Base-by-base conservation (phyloP, 805 yeast genomes). In the Pichia scutulata region DNA sequence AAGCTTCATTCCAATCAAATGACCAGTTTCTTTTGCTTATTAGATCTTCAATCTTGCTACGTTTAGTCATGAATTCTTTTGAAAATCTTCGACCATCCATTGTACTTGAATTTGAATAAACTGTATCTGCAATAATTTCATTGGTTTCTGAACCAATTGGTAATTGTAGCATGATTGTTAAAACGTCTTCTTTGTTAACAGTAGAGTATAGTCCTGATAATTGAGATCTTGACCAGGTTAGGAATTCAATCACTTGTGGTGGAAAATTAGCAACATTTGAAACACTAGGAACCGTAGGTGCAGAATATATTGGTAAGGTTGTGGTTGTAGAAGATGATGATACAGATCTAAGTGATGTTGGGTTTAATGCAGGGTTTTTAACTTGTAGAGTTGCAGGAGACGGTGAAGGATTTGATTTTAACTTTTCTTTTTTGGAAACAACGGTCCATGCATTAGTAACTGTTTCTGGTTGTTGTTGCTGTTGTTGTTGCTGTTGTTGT, bases 51-150 rank as follows among this genome's bases (percentile, higher is more conserved):
- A 88, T 90, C 46, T 72, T 75, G 53, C 75, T 76, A 62, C 93
- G 83, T 63, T 86, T 81, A 68, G 83, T 85, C 63, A 84, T 73
- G 65, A 93, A 93, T 62, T 93, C 99, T 50, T 77, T 78, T 0
- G 99, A 96, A 72, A 90, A 92, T 57, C 96, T 76, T 63, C 96
- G 82, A 23, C 98, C 98, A 65, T 93, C 97, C 86, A 92, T 82
- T 1, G 90, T 84, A 3, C 90, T 78, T 40, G 95, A 85, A 53
- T 89, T 86, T 24, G 93, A 82, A 70, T 89, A 89, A 52, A 92
- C 81, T 13, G 97, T 88, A 62, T 92, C 99, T 2, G 96, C 84
- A 62, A 92, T 89, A 64, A 92, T 86, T 64, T 84, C 96, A 45
- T 76, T 73, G 0, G 95, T 80, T 57, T 89, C 96, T 7, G 74